A percentile compares a stretch with the other conserved stretches of the same genome.
Evolutionary conservation across 805 yeast species (phyloP).

Genomic region (Metschnikowia similis): DNA sequence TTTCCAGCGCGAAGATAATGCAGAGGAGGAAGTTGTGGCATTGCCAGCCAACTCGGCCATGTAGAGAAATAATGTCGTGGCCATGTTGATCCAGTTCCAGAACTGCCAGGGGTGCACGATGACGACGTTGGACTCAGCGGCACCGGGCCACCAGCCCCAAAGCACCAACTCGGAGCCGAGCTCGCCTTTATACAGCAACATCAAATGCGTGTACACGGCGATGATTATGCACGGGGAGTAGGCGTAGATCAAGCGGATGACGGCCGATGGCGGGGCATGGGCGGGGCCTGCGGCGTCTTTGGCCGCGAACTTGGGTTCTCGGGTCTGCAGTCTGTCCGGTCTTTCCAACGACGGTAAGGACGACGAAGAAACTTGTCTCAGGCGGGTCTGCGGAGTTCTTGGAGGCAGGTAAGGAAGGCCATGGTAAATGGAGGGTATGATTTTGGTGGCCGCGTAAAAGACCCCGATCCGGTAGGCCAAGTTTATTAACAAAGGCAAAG

Average conservation of each 20-base stretch:
- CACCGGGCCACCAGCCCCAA: constrained; percentile 50
- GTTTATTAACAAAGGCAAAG: constrained; percentile 77
- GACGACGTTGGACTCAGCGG: constrained; percentile 20
- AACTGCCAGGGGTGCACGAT: constrained; percentile 79
- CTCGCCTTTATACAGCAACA: constrained; percentile 83
- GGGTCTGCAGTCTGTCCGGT: constrained; percentile 4
- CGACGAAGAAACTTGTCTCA: constrained; percentile 30
- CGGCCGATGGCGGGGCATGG: constrained; percentile 22
- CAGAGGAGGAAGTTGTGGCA: constrained; percentile 24
- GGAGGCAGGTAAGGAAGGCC: constrained; percentile 37
- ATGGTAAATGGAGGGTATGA: constrained; percentile 72
- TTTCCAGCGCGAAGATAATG: constrained; percentile 43
- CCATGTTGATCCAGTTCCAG: constrained; percentile 96
- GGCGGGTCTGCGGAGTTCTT: constrained; percentile 34
- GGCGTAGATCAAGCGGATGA: constrained; percentile 64
- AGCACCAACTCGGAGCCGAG: constrained; percentile 57
- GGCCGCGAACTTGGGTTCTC: neutral
- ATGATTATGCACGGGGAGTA: constrained; percentile 92
- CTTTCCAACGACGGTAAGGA: constrained; percentile 18
- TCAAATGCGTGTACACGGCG: constrained; percentile 90
- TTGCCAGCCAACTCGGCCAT: constrained; percentile 64
- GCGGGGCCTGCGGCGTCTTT: neutral
- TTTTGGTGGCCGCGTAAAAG: constrained; percentile 88
- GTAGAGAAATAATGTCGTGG: constrained; percentile 73
- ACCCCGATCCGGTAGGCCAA: constrained; percentile 82